Conservation (phyloP, 176 grass and related monocot genomes). For the Avena atlantica region DNA sequence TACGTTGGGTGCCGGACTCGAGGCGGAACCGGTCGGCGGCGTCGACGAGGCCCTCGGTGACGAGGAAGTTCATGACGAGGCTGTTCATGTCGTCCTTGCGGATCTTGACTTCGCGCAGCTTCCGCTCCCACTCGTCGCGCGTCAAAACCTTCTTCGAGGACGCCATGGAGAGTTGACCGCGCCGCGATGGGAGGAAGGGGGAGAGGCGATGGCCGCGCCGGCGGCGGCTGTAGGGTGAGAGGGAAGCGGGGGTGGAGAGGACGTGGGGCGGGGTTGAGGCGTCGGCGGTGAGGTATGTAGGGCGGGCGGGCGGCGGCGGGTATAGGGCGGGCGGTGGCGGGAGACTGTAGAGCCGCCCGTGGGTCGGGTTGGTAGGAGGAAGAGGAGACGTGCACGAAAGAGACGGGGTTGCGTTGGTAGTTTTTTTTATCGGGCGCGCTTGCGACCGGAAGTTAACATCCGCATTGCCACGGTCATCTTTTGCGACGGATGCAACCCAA, state of each 20-base stretch:
- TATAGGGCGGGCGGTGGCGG: not conserved
- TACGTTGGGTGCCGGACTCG: slow-evolving; percentile 95
- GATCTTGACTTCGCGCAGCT: slow-evolving; percentile 87
- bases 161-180: slow-evolving; percentile 40
- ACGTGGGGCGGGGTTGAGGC: no score
- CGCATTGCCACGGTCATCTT: no score
- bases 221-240: no score
- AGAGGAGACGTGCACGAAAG: not conserved
- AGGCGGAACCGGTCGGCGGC: slow-evolving; percentile 87
- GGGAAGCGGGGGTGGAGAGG: no score
- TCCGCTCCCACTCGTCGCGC: slow-evolving; percentile 92
- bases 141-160: slow-evolving; percentile 89
- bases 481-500: no score
- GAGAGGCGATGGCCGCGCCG: no score
- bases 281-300: no score
- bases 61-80: slow-evolving; percentile 94
- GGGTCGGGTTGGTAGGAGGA: not conserved
- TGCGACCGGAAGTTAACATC: no score
- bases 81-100: slow-evolving; percentile 92
- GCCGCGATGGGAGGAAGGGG: no score
- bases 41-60: slow-evolving; percentile 88
- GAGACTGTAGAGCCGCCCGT: not conserved
- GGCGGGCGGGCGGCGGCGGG: no score
- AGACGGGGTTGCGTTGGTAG: not conserved
- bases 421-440: no score